Base-by-base conservation (phyloP, 1,139 yeast species). In the Sugiyamaella grinbergsii region DNA sequence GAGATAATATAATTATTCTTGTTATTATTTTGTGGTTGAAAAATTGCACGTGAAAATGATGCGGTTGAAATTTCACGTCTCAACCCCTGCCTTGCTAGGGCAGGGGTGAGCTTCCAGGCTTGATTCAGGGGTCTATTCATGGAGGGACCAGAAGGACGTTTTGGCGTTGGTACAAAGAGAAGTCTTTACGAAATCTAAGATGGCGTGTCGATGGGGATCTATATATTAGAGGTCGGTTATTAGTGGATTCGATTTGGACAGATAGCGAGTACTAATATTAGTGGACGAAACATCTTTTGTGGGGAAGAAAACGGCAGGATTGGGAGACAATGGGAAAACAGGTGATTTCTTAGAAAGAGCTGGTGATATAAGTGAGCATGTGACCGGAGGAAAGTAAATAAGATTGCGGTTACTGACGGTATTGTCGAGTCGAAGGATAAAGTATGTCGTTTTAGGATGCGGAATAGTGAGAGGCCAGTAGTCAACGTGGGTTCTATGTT, bases 31-130 rank as follows among this genome's bases (percentile, higher is more conserved):
- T 10, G 26, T 15, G 16, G n/a, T 13, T 37, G 36, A 41, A 31
- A 41, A 41, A 41, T 41, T 41, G 44, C 44, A 41, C 44, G 44
- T 41, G 44, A 41, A 41, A 41, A 26, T 29, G 34, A 11, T n/a
- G n/a, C n/a, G n/a, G n/a, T 5, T n/a, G 23, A 26, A n/a, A 23
- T 11, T n/a, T n/a, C 34, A 16, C 20, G 8, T 26, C 16, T 23
- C 19, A 39, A 23, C 43, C 43, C 43, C 33, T 39, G 33, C 43
- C 43, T 39, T 23, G 43, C 24, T 10, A 41, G 36, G 44, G 44
- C n/a, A 29, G 36, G 44, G 44, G 44, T 41, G 18, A n/a, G 4
- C 11, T n/a, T 4, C 29, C 29, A 13, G 13, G 13, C 16, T 24
- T 19, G 41, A 37, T 22, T 15, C 41, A 23, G 41, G 41, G 41